Base-by-base conservation (phyloP, 2,329 filamentous ascomycete species). In the Trichoderma afroharzianum region DNA sequence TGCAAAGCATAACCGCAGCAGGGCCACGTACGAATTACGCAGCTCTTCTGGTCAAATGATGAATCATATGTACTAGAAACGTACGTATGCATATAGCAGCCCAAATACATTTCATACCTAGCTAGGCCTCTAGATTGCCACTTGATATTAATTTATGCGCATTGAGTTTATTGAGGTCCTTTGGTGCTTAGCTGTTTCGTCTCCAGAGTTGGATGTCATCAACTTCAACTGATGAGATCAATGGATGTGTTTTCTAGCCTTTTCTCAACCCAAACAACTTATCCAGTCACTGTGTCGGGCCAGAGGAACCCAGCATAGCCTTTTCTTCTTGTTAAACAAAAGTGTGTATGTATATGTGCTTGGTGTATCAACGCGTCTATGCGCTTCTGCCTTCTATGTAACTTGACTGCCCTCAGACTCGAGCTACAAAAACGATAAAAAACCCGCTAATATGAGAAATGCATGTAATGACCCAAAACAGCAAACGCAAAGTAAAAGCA, bases 341-440 rank as follows among this genome's bases (percentile, higher is more conserved):
- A 11, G 15, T 6, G 15, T 6, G 9, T 28, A 4, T 7, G 28
- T 68, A 18, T 50, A 47, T 26, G 18, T 69, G 36, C 57, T 61
- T 62, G 21, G 21, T 62, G 57, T 47, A 26, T 53, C 66, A 26
- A 30, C 28, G 39, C 57, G 57, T 50, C 39, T 36, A 69, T 69
- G 30, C 57, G 66, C 66, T 43, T 69, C 57, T 68, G 57, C 30
- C 57, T 62, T 69, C 66, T 69, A 69, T 61, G 12, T 62, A 53
- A 62, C 43, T 30, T 58, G 36, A 39, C 57, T 11, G 66, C 55
- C 28, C 26, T 68, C 3, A 61, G 39, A 69, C 57, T 53, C 66
- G 57, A 62, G 57, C 66, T 61, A 69, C 39, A 53, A 26, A 69
- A 69, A 62, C 57, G 28, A 62, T 24, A 50, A 69, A 50, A 50